Evolutionary conservation across 176 grass and related monocot genomes (phyloP), one percentile per base, ranked within the genome.

Genomic region (Miscanthus lutarioriparius): DNA sequence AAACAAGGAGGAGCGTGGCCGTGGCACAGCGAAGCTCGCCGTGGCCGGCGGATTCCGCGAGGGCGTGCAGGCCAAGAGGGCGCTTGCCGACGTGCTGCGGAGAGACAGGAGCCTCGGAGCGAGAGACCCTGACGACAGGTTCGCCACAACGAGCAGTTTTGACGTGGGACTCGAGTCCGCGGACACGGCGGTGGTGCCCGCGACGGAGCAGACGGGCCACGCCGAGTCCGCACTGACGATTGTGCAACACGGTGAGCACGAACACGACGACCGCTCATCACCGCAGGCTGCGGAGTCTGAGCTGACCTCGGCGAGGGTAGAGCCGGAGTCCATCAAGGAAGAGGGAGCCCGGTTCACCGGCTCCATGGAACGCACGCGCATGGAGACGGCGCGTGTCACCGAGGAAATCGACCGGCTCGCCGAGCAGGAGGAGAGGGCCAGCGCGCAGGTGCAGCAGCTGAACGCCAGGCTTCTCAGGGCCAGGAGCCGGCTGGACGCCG

Each of bases 371-470:
- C 74, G 61, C 33, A 68, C 87, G 48, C 89, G 91, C 39, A 19
- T 32, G 26, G 96, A 98, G 82, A 75, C 79, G 51, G 74, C 80
- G 32, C 88, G 80, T n/a, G 67, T 92, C 9, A 16, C 83, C 44
- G 85, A 88, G 53, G 87, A 95, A 54, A 80, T 78, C 43, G 30
- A 1, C 7, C 67, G 72, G 33, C 77, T 92, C 10, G 66, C 43
- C 36, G 87, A 79, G 83, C 82, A 88, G 84, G 96, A 91, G 86
- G 82, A 82, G 86, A 89, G 81, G 85, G 87, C 89, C 10, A n/a
- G 76, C 27, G 89, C 85, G 22, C 79, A 73, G 47, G 83, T 91
- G 37, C 87, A 81, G 45, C 86, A 92, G 62, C 87, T 98, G 25
- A 90, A 86, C 20, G 80, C 89, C 38, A 90, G 83, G 83, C 93